Base-by-base conservation (phyloP, 2,329 filamentous ascomycete genomes). In the Coniochaeta prunicola region DNA sequence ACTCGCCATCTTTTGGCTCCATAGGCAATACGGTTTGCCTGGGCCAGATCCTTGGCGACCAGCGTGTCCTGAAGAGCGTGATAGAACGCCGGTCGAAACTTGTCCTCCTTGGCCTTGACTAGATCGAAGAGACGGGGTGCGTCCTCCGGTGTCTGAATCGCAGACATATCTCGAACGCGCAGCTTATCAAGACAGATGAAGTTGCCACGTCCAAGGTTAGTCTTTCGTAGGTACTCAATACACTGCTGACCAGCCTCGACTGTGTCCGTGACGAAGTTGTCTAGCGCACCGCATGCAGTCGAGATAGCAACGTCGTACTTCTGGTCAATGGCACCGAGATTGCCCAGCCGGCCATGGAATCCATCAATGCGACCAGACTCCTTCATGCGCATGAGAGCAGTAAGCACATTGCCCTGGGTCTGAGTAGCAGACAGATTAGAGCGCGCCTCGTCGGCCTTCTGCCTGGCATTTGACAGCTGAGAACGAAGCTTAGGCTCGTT, bases 241-340 rank as follows among this genome's bases (percentile, higher is more conserved):
- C 96, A 99, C 71, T 97, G 92, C 73, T 99, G 94, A 63, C 92
- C 94, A 60, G 92, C 90, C 67, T 97, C 94, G 15, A 97, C 93
- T 0, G 91, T 92, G 67, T 97, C 94, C 0, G 96, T 96, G 10
- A 99, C 93, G 73, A 99, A 92, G 69, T 97, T 96, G 73, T 99
- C 91, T 10, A 99, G 83, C 2, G 89, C 83, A 53, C 90, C 87
- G 65, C 94, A 97, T 12, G 94, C 96, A 0, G 94, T 99, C 0
- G 96, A 99, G 61, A 99, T 96, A n/a, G 94, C 94, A 48, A 99
- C 86, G 68, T 99, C 94, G 72, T 96, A 99, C 73, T 90, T 91
- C 70, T 90, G 82, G 67, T 99, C 92, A 64, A 99, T 99, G 0
- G 90, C 87, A 48, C 94, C 94, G 1, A 99, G 83, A 66, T 97